Percentiles rank a stretch among this genome's conserved stretches.
Evolutionary conservation across 2,329 filamentous ascomycete species (phyloP).

Genomic region (Elsinoe australis): DNA sequence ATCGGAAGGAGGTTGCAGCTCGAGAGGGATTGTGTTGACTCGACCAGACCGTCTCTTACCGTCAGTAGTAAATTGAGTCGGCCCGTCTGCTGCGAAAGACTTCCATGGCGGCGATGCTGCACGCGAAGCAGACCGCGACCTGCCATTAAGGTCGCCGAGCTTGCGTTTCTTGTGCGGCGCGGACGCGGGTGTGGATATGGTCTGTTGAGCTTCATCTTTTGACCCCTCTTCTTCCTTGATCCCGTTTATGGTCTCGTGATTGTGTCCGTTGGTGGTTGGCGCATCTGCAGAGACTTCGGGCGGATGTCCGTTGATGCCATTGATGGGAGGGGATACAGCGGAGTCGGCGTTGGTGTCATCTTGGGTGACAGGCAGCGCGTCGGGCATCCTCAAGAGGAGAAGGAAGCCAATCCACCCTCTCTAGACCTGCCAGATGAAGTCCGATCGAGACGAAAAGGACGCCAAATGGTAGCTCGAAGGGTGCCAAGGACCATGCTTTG

Average conservation of each 20-base stretch:
- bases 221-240: conserved; percentile 2
- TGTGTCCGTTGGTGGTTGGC: not conserved
- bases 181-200: not conserved
- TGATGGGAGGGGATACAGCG: conserved; percentile 10
- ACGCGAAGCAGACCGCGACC: conserved; percentile 25
- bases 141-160: conserved; percentile 33
- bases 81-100: conserved; percentile 72
- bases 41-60: conserved; percentile 55
- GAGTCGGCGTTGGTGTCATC: conserved; percentile 23
- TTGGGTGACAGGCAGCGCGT: conserved; percentile 21
- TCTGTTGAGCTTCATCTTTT: conserved; percentile 17
- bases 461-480: conserved; percentile 20
- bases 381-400: conserved; percentile 28
- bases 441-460: conserved; percentile 9
- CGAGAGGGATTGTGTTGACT: conserved; percentile 45
- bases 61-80: conserved; percentile 68
- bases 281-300: conserved; percentile 8
- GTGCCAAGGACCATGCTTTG: conserved; percentile 24
- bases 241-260: not conserved
- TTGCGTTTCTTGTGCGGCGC: conserved; percentile 55
- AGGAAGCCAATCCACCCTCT: conserved; percentile 23
- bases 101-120: conserved; percentile 71
- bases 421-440: conserved; percentile 22
- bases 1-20: conserved; percentile 41
- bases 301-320: conserved; percentile 20